phyloP scores from a whole-genome alignment of 2,329 filamentous ascomycete species.

The Trichophyton equinum region DNA sequence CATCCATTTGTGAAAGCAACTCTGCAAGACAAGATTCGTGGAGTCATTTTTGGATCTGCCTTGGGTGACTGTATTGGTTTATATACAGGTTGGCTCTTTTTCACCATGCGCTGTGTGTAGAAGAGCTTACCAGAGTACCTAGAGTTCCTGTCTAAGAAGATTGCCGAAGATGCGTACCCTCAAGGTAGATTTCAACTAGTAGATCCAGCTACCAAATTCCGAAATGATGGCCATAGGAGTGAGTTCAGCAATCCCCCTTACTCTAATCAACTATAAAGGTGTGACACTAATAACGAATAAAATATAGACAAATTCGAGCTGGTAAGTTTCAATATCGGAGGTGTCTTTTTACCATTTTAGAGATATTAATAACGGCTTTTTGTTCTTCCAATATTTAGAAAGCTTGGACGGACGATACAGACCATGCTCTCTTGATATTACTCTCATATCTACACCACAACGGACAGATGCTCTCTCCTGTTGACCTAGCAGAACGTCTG shows the following conservation, averaged over 20 bases:
- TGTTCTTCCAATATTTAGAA: constrained; percentile 15
- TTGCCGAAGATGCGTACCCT: constrained; percentile 12
- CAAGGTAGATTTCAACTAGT: constrained; percentile 12
- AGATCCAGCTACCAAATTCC: constrained; percentile 12
- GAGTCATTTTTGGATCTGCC: constrained; percentile 40
- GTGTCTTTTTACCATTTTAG: background rate
- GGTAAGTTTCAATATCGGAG: constrained; percentile 1
- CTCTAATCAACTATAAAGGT: background rate
- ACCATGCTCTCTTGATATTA: constrained; percentile 40
- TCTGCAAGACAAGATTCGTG: constrained; percentile 31
- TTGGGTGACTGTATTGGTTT: constrained; percentile 44
- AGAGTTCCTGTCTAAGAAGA: constrained; percentile 14
- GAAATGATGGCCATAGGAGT: constrained; percentile 15
- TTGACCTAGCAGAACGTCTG: constrained; percentile 36
- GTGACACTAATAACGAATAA: background rate
- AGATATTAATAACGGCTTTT: background rate
- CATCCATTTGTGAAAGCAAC: constrained; percentile 22
- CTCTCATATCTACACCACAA: constrained; percentile 38
- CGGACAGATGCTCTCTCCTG: constrained; percentile 25
- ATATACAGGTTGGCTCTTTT: constrained; percentile 31
- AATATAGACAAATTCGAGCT: constrained; percentile 24
- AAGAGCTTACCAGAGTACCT: too few relatives aligned
- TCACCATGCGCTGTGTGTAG: background rate
- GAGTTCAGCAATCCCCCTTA: background rate
- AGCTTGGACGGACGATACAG: constrained; percentile 46